Evolutionary conservation across 2,329 filamentous ascomycete species (phyloP), one percentile per base, ranked within the genome.

Genomic region (Kalmusia sp.): DNA sequence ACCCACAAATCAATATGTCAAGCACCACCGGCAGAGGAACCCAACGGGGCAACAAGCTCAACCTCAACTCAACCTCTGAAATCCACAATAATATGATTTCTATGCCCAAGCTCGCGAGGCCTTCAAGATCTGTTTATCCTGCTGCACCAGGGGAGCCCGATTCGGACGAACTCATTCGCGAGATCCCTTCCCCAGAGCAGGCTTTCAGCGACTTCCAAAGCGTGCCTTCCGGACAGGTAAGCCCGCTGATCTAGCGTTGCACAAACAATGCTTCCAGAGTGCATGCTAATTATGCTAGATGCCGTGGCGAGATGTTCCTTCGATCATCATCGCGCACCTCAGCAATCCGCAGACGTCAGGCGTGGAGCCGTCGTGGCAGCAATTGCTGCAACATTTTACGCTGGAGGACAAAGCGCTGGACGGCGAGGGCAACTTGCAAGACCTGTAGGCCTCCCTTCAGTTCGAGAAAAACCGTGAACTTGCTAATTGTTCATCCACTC

Each of bases 131-230:
- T 2, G 43, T 46, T 5, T 46, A 46, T n/a, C 43, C 28, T 11
- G 14, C 30, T 25, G 9, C 14, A n/a, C 19, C 30, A n/a, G 30
- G 30, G 4, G 19, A 25, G 6, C 30, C 30, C 12, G 46, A 52
- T 22, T 39, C 52, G 2, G 45, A 55, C 17, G 35, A 49, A 11
- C 49, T 59, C 2, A 44, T 59, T 17, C 31, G 14, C 3, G n/a
- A 49, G 3, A 53, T 61, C 12, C 49, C 51, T 3, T 17, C 14
- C 5, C 35, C 50, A 7, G 49, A 51, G n/a, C 3, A 39, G 14
- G 56, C 57, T 1, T 21, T 59, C 21, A 28, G 49, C 1, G 57
- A 57, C 4, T 58, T 58, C 54, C 57, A 62, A 41, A 49, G 46
- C 6, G 40, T 58, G 1, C 49, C 57, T 11, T 46, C 25, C 30